These are phyloP conservation scores for Mycosphaerella sp. DNA, from an alignment of 2,329 filamentous ascomycete species.

Conservation along the genomic window DNA sequence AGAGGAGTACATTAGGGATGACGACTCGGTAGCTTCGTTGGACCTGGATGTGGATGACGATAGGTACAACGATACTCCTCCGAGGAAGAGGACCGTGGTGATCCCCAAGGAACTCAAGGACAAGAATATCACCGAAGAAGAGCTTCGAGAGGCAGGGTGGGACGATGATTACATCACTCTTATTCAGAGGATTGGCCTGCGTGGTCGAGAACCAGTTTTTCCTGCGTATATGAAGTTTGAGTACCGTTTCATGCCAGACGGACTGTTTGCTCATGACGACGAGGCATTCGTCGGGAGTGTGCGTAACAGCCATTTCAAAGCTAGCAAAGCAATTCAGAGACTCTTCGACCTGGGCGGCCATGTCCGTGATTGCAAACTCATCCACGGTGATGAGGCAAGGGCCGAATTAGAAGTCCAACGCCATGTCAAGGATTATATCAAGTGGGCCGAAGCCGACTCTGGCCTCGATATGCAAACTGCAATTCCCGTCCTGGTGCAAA, in stretches of 20 bases:
- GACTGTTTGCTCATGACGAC: slow-evolving; percentile 44
- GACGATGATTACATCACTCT: slow-evolving; percentile 47
- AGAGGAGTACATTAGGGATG: slow-evolving; percentile 14
- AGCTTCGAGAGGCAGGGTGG: slow-evolving; percentile 38
- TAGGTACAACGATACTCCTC: slow-evolving; percentile 16
- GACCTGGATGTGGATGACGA: slow-evolving; percentile 33
- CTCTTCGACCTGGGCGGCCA: slow-evolving; percentile 47
- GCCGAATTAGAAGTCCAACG: slow-evolving; percentile 15
- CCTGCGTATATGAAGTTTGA: slow-evolving; percentile 48
- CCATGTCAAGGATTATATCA: slow-evolving; percentile 42
- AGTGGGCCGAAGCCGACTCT: slow-evolving; percentile 50
- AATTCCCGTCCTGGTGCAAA: slow-evolving; percentile 43
- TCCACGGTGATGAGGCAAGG: slow-evolving; percentile 28
- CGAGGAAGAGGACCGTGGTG: slow-evolving; percentile 15
- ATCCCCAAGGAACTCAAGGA: slow-evolving; percentile 23
- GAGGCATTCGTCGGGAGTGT: slow-evolving; percentile 43
- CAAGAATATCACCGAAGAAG: slow-evolving; percentile 22
- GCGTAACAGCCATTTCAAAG: slow-evolving; percentile 42
- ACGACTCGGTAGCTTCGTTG: slow-evolving; percentile 24
- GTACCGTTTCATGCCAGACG: slow-evolving; percentile 48
- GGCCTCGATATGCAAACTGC: slow-evolving; percentile 31
- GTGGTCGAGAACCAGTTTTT: slow-evolving; percentile 52
- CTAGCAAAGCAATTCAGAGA: slow-evolving; percentile 45
- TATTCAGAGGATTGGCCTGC: slow-evolving; percentile 48
- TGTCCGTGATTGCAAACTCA: slow-evolving; percentile 45